Conservation (phyloP, 495 filamentous ascomycete genomes). For the Xylaria telfairii region DNA sequence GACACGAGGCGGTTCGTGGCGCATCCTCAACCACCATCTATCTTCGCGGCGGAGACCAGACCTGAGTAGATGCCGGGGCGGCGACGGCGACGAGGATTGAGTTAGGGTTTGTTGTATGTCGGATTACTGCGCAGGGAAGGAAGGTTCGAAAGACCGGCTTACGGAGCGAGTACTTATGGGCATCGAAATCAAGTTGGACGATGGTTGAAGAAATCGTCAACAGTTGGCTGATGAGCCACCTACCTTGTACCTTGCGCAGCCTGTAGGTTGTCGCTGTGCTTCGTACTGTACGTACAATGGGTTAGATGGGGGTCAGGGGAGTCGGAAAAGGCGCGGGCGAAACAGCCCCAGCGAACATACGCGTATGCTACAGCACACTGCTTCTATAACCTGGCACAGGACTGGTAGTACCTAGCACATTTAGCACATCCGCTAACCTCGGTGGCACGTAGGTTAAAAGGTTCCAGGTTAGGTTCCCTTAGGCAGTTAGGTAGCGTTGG, state of each 20-base stretch:
- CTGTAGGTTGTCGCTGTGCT: not conserved
- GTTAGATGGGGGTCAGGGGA: not conserved
- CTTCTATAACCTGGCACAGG: not conserved
- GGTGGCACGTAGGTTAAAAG: too few relatives aligned
- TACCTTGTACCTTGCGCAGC: not conserved
- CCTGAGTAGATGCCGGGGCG: not conserved
- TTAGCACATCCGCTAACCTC: too few relatives aligned
- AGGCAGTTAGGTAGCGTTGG: not conserved
- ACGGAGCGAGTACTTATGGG: not conserved
- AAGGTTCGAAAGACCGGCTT: not conserved
- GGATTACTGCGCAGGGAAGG: not conserved
- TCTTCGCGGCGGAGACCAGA: not conserved
- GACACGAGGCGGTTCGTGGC: slow-evolving; percentile 32
- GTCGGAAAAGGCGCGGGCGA: not conserved
- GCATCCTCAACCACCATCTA: slow-evolving; percentile 33
- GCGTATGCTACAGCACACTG: not conserved
- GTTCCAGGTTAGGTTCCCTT: too few relatives aligned
- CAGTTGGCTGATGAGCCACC: not conserved
- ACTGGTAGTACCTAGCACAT: too few relatives aligned
- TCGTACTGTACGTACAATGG: not conserved
- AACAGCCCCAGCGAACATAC: slow-evolving; percentile 7
- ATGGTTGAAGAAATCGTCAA: not conserved
- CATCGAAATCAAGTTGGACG: slow-evolving; percentile 9
- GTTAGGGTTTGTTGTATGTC: not conserved
- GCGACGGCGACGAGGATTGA: slow-evolving; percentile 28